Evolutionary conservation across 2,329 filamentous ascomycete genomes (phyloP).

Genomic region (Colletotrichum brevisporum): DNA sequence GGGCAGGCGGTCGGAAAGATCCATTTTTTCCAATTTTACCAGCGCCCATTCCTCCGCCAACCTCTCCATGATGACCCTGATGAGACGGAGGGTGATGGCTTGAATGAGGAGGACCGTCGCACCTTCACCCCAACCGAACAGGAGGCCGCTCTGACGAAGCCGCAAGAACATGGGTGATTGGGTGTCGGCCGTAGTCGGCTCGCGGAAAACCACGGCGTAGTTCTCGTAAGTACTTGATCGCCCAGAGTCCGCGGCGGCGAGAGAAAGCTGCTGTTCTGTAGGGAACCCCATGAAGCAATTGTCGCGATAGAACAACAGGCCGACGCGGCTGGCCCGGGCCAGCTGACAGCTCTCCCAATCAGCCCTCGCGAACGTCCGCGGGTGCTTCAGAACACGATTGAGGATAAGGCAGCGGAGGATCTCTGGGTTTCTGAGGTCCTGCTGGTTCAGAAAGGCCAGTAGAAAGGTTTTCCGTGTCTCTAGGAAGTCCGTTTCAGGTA

Average conservation of each 20-base stretch:
- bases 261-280: not conserved
- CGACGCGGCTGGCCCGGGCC: slow-evolving; percentile 3
- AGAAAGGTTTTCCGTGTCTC: slow-evolving; percentile 1
- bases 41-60: not conserved
- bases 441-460: slow-evolving; percentile 24
- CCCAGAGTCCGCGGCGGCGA: not conserved
- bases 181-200: not conserved
- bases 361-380: slow-evolving; percentile 4
- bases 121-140: slow-evolving; percentile 32
- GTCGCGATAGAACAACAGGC: slow-evolving; percentile 6
- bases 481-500: not conserved
- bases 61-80: not conserved
- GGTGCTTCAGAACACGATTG: slow-evolving; percentile 7
- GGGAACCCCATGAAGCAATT: slow-evolving; percentile 32
- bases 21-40: not conserved
- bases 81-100: slow-evolving; percentile 13
- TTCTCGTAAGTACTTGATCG: not conserved
- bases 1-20: not conserved
- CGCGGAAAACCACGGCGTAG: slow-evolving; percentile 6
- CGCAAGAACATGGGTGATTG: not conserved
- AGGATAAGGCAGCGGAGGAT: slow-evolving; percentile 10
- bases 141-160: slow-evolving; percentile 6
- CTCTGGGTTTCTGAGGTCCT: slow-evolving; percentile 5
- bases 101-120: slow-evolving; percentile 25
- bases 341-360: slow-evolving; percentile 24